These are phyloP conservation scores for Podaxis rugospora DNA, from an alignment of 768 basidiomycete genomes.

Conservation along the genomic window DNA sequence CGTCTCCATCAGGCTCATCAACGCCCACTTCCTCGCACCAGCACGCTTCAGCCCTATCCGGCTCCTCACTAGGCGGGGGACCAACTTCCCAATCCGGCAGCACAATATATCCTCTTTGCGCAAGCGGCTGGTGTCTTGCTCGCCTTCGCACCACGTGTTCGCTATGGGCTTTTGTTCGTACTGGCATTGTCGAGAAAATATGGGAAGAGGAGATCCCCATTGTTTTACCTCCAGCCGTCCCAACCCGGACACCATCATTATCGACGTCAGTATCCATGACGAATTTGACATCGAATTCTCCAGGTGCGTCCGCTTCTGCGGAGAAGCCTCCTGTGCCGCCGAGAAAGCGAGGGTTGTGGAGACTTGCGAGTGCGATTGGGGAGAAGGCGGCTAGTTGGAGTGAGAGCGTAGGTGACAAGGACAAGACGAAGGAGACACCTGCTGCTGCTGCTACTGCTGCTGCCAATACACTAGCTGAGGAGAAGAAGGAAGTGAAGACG, in stretches of 20 bases:
- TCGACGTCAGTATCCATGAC: background rate
- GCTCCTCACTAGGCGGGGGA: background rate
- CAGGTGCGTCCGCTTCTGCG: conserved; percentile 8
- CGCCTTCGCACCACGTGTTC: conserved; percentile 85
- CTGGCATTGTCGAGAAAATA: conserved; percentile 75
- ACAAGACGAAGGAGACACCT: conserved; percentile 23
- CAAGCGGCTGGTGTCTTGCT: conserved; percentile 80
- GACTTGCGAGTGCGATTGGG: conserved; percentile 59
- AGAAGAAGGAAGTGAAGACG: conserved; percentile 9
- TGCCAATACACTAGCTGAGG: background rate
- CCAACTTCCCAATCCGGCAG: conserved; percentile 20
- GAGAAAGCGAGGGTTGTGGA: conserved; percentile 60
- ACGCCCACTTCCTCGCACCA: conserved; percentile 13
- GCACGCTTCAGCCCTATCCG: conserved; percentile 11
- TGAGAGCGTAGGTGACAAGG: conserved; percentile 34
- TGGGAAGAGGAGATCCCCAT: conserved; percentile 80
- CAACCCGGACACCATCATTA: conserved; percentile 10
- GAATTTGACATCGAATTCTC: conserved; percentile 1
- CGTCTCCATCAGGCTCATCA: conserved; percentile 16
- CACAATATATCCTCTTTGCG: conserved; percentile 76
- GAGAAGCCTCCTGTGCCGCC: conserved; percentile 63
- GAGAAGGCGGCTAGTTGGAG: conserved; percentile 59
- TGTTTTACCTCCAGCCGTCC: conserved; percentile 27
- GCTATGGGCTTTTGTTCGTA: conserved; percentile 85
- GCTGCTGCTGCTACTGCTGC: background rate